Evolutionary conservation across 768 basidiomycete genomes (phyloP).

Genomic region (Pleurotus djamor): DNA sequence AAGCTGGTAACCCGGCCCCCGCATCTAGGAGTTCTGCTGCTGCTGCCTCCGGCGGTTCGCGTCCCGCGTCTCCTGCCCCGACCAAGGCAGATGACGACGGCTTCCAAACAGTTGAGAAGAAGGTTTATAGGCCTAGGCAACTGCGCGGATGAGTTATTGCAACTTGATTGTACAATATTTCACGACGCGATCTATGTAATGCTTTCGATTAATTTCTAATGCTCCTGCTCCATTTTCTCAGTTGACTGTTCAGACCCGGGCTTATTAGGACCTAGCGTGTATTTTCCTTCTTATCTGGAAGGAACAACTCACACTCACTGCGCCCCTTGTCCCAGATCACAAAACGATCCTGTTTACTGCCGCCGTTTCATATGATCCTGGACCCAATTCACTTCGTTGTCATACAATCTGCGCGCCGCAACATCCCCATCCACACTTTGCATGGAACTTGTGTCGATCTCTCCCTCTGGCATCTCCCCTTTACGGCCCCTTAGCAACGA

Average conservation of each 20-base stretch:
- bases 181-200: not conserved
- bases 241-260: not conserved
- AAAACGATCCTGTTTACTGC: too few species aligned
- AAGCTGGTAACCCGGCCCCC: slow-evolving; percentile 15
- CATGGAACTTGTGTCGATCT: too few species aligned
- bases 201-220: not conserved
- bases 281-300: too few species aligned
- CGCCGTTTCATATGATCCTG: too few species aligned
- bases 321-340: too few species aligned
- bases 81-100: slow-evolving; percentile 61
- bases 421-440: too few species aligned
- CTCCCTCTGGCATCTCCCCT: too few species aligned
- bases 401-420: too few species aligned
- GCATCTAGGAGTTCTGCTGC: slow-evolving; percentile 6
- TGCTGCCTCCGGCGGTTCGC: slow-evolving; percentile 46
- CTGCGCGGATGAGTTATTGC: not conserved
- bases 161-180: not conserved
- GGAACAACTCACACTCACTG: too few species aligned
- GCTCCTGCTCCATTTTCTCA: not conserved
- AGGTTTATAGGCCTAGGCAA: slow-evolving; percentile 10
- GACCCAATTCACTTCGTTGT: too few species aligned
- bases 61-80: slow-evolving; percentile 33
- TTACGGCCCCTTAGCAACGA: too few species aligned
- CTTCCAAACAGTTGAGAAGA: slow-evolving; percentile 59
- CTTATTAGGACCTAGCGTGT: not conserved